Base-by-base conservation (phyloP, 768 basidiomycete species). In the Mycena vulgaris region DNA sequence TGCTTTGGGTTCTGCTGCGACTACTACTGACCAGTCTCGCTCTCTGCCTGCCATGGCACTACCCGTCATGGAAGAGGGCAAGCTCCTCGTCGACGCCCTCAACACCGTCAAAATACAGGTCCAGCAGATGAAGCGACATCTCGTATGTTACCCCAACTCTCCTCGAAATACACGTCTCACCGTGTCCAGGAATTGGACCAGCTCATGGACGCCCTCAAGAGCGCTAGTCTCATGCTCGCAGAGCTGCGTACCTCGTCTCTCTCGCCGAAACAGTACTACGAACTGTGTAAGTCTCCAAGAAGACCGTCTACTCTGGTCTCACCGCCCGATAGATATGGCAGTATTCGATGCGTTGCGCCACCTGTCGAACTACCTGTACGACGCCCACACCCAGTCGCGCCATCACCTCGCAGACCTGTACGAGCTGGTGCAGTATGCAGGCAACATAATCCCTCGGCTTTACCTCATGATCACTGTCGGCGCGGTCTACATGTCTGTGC, bases 381-480 rank as follows among this genome's bases (percentile, higher is more conserved):
- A 99, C 69, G 97, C 97, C 3, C 98, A 99, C 82, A 92, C 90
- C 27, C 90, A 93, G 68, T 92, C 93, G 57, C 90, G 93, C 78
- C 97, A 99, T 79, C 98, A 99, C 75, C 89, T 99, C 66, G 98
- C 98, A 52, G 98, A 99, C 86, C 87, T 99, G 49, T 99, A 99
- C 83, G 98, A 99, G 80, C 90, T 99, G 71, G 98, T 99, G n/a
- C 98, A 99, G 89, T 99, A 97, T 79, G 96, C 96, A 39, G 95
- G 96, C 78, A 97, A 97, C 80, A 97, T 98, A 79, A 92, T 97
- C 56, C 96, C 96, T 28, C 91, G 96, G 21, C 86, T 95, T 39
- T 95, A 99, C 83, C 94, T 99, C 77, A 99, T 99, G 98, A 98
- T 99, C 76, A 99, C 98, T 42, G 97, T 99, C 70, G 98, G 98